Evolutionary conservation across 371 early-diverging fungal genomes (phyloP).

Genomic region (Mucor racemosus): DNA sequence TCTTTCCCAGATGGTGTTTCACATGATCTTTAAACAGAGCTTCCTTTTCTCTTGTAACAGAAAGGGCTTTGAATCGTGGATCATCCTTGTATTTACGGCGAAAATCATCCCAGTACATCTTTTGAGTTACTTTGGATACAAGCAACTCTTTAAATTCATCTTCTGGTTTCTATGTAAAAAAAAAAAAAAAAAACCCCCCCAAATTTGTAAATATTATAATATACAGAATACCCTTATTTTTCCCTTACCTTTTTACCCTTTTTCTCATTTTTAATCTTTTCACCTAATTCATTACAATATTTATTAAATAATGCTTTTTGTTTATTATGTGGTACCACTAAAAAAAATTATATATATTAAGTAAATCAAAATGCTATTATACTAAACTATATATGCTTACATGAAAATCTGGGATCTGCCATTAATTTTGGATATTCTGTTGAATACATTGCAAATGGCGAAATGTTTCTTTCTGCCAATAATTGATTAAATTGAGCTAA

Average conservation of each 20-base stretch:
- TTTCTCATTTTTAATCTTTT: constrained; percentile 57
- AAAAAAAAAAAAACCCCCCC: too few species aligned
- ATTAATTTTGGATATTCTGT: constrained; percentile 65
- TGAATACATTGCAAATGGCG: constrained; percentile 78
- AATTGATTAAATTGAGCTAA: constrained; percentile 54
- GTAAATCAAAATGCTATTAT: constrained; percentile 15
- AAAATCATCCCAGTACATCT: constrained; percentile 71
- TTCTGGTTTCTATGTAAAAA: constrained; percentile 43
- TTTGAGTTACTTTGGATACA: constrained; percentile 44
- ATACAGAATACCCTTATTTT: constrained; percentile 12
- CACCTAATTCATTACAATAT: constrained; percentile 66
- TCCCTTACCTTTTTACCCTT: constrained; percentile 41
- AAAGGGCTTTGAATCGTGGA: constrained; percentile 53
- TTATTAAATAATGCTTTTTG: constrained; percentile 71
- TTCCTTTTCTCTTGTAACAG: constrained; percentile 54
- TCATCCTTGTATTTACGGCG: constrained; percentile 65
- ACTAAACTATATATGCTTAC: constrained; percentile 33
- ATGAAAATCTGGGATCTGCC: constrained; percentile 58
- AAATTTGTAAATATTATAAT: not conserved
- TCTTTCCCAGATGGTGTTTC: constrained; percentile 37
- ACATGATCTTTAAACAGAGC: constrained; percentile 62
- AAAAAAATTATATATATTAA: constrained; percentile 6
- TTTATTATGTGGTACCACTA: constrained; percentile 43
- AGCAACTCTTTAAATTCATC: constrained; percentile 59
- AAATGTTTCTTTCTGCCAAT: constrained; percentile 69